Evolutionary conservation across 176 grass and related monocot species (phyloP).

Genomic region (Carex cristatella): DNA sequence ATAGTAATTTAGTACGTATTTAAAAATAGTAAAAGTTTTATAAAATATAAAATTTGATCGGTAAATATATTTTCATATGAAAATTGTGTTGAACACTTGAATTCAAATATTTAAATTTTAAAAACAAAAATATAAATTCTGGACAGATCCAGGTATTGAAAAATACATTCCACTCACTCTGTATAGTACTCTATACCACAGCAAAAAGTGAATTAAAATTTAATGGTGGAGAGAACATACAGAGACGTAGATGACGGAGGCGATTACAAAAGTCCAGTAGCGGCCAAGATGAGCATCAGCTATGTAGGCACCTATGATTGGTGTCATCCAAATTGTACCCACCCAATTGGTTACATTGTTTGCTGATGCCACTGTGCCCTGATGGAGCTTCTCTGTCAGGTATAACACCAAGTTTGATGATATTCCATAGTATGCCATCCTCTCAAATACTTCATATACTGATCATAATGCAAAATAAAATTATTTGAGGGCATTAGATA

Average conservation of each 20-base stretch:
- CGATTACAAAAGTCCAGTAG: constrained; percentile 74
- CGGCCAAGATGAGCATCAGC: constrained; percentile 88
- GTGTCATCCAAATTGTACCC: constrained; percentile 87
- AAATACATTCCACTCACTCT: too few relatives aligned
- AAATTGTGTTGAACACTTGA: too few relatives aligned
- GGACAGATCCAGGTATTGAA: too few relatives aligned
- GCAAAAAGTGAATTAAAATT: neutral
- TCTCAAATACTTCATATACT: constrained; percentile 96
- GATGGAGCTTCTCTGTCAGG: constrained; percentile 67
- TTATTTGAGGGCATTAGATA: too few relatives aligned
- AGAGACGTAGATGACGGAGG: constrained; percentile 61
- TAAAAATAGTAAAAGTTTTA: too few relatives aligned
- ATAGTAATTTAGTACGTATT: too few relatives aligned
- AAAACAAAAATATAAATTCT: too few relatives aligned
- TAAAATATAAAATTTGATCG: too few relatives aligned
- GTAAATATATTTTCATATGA: too few relatives aligned
- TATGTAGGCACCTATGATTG: constrained; percentile 72
- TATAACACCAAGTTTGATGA: constrained; percentile 89
- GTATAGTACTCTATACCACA: neutral
- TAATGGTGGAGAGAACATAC: constrained; percentile 29
- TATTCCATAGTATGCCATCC: constrained; percentile 90
- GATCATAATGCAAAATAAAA: neutral
- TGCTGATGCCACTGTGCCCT: constrained; percentile 67
- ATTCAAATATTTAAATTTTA: too few relatives aligned
- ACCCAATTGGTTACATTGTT: constrained; percentile 97